Percentiles rank a stretch among this genome's conserved stretches.
Evolutionary conservation across 1,139 yeast species (phyloP).

Genomic region (Candida sp.): DNA sequence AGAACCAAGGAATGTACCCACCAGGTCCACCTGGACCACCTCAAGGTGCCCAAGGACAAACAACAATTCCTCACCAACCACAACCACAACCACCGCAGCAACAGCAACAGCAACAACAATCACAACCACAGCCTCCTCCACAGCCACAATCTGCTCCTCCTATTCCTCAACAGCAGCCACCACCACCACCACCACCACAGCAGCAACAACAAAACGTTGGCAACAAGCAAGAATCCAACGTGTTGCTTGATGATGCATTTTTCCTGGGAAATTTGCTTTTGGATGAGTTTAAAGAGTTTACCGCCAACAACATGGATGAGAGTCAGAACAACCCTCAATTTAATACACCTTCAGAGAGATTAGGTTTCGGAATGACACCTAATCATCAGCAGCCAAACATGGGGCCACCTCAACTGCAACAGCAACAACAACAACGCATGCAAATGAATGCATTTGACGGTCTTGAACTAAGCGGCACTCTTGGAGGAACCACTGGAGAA

Average conservation of each 20-base stretch:
- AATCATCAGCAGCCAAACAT: slow-evolving; percentile 15
- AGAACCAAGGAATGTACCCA: slow-evolving; percentile 14
- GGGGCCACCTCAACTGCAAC: slow-evolving; percentile 13
- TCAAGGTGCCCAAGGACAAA: slow-evolving; percentile 11
- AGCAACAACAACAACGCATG: slow-evolving; percentile 9
- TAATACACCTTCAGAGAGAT: slow-evolving; percentile 1
- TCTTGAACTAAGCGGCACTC: slow-evolving; percentile 2
- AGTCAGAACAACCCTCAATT: background rate
- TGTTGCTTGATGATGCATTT: slow-evolving; percentile 8
- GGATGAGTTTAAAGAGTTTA: slow-evolving; percentile 7
- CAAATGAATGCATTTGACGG: slow-evolving; percentile 2
- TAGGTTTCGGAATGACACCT: slow-evolving; percentile 1
- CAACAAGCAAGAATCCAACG: slow-evolving; percentile 4
- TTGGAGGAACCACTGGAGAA: background rate
- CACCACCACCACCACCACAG: slow-evolving; percentile 12
- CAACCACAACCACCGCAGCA: slow-evolving; percentile 15
- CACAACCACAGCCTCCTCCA: slow-evolving; percentile 8
- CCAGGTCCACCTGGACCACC: slow-evolving; percentile 8
- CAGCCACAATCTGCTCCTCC: slow-evolving; percentile 9
- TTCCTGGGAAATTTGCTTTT: slow-evolving; percentile 6
- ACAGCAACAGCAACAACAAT: slow-evolving; percentile 10
- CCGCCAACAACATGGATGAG: slow-evolving; percentile 1
- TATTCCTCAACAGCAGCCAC: slow-evolving; percentile 8
- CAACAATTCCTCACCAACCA: slow-evolving; percentile 11
- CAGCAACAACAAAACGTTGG: slow-evolving; percentile 8